Evolutionary conservation across 2,329 filamentous ascomycete genomes (phyloP), one percentile per base, ranked within the genome.

Genomic region (Fusarium sp.): DNA sequence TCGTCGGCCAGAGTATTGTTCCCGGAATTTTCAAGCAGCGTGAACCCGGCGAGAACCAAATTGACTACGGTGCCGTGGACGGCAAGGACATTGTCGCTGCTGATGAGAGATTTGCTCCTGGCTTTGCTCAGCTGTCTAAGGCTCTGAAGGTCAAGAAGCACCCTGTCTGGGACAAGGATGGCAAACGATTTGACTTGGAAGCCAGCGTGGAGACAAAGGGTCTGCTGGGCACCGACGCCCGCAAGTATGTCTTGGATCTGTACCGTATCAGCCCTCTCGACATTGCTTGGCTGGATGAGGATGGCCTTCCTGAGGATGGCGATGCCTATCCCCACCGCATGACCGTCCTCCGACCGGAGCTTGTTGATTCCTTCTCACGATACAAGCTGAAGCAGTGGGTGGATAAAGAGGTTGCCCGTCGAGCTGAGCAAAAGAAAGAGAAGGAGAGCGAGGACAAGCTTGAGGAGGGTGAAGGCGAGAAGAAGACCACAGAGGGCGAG

Each of bases 11-110:
- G 84, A 98, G 95, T 78, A 98, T 99, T 71, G 96, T 99, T 20
- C 96, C 96, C 8, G 97, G 96, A 65, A 99, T 99, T 78, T 99
- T 99, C 88, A 98, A 98, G 85, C 96, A 98, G 84, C 91, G 95
- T 38, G 96, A 98, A 78, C 94, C 95, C 33, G 96, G 95, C 56
- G 96, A 99, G 88, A 96, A 97, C 82, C 96, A 98, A 82, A 98
- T 99, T 75, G 96, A 99, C 80, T 99, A 99, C 78, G 96, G 96
- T 79, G 96, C 95, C 73, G 96, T 98, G 35, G 96, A 99, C 80
- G 96, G 97, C 73, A 97, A 97, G 83, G 96, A 99, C 73, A 89
- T 97, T 30, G 93, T 99, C 55, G 95, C 96, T 1, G 92, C 93
- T 15, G 94, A 98, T 78, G 91, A 97, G 78, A 90, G 91, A 23